phyloP scores from a whole-genome alignment of 306 rosid species.

The Vicia sativa region DNA sequence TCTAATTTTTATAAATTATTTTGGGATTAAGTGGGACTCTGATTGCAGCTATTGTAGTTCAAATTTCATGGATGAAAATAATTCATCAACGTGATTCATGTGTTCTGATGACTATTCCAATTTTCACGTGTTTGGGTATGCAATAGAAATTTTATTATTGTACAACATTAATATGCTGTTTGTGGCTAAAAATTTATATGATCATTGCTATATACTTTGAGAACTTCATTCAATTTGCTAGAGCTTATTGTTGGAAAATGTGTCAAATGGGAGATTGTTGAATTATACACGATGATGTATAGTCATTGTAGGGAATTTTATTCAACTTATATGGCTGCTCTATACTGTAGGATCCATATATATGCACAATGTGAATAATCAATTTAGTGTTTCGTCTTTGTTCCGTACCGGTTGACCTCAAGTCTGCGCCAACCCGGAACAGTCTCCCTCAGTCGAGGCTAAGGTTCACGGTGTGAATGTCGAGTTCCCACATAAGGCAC shows the following conservation, averaged over 20 bases:
- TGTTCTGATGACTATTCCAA: background rate
- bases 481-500: too few relatives aligned
- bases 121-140: slow-evolving; percentile 9
- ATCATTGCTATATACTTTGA: background rate
- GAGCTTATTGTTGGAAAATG: slow-evolving; percentile 1
- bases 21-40: background rate
- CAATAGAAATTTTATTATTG: background rate
- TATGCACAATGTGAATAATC: background rate
- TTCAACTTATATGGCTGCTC: background rate
- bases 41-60: slow-evolving; percentile 7
- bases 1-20: background rate
- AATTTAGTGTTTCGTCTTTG: background rate
- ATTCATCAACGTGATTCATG: background rate
- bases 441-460: too few relatives aligned
- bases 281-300: background rate
- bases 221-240: slow-evolving; percentile 13
- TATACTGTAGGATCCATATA: background rate
- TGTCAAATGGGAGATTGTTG: slow-evolving; percentile 13
- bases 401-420: too few relatives aligned
- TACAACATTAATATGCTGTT: slow-evolving; percentile 3
- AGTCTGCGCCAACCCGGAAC: too few relatives aligned
- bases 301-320: background rate
- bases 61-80: background rate
- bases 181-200: background rate
- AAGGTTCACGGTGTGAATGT: too few relatives aligned